Evolutionary conservation across 176 grass and related monocot species (phyloP).

Genomic region (Carex parvula): DNA sequence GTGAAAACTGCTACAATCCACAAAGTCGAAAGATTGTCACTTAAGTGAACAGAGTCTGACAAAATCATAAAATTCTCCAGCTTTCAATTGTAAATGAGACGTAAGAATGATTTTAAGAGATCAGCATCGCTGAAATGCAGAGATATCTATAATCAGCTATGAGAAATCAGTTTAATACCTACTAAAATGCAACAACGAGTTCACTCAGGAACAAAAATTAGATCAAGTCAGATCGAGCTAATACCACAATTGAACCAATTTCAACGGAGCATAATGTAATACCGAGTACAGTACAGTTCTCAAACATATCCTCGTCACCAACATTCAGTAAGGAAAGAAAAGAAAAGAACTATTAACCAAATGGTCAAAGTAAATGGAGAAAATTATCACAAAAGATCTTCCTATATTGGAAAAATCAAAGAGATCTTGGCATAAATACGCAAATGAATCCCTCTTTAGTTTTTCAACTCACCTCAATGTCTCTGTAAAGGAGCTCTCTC

Average conservation of each 20-base stretch:
- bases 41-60: not conserved
- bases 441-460: not conserved
- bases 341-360: not conserved
- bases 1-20: not conserved
- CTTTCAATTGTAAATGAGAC: not conserved
- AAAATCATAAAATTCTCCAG: not conserved
- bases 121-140: not conserved
- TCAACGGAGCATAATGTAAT: not conserved
- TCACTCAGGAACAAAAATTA: not conserved
- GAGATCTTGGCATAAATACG: slow-evolving; percentile 9
- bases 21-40: not conserved
- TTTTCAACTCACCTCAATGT: slow-evolving; percentile 74
- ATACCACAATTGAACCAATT: not conserved
- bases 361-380: not conserved
- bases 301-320: not conserved
- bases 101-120: not conserved
- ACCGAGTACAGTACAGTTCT: not conserved
- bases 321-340: not conserved
- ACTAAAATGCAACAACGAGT: not conserved
- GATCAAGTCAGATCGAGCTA: not conserved
- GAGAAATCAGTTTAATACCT: not conserved
- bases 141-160: not conserved
- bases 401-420: not conserved
- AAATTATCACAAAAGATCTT: not conserved
- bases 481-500: slow-evolving; percentile 72